phyloP scores from a whole-genome alignment of 2,329 filamentous ascomycete species.

The Alternaria sp. region DNA sequence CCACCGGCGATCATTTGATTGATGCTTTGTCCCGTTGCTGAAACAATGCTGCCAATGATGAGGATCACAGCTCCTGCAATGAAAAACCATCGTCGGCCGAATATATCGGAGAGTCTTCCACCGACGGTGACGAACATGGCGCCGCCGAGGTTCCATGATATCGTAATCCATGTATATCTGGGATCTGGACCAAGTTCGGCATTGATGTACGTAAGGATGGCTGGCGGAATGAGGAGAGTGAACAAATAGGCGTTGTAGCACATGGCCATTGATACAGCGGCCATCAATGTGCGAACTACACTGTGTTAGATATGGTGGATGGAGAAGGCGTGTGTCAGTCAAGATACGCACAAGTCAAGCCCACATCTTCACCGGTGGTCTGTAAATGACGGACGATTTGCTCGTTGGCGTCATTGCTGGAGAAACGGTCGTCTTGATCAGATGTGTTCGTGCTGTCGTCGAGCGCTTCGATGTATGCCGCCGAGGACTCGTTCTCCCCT shows the following conservation, averaged over 20 bases:
- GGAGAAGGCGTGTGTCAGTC: neutral
- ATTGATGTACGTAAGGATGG: constrained; percentile 45
- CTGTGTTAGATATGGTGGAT: neutral
- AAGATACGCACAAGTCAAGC: constrained; percentile 31
- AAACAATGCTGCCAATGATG: constrained; percentile 51
- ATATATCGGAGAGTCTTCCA: constrained; percentile 53
- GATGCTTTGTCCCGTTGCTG: constrained; percentile 52
- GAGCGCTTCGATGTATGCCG: constrained; percentile 31
- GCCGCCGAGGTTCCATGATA: constrained; percentile 45
- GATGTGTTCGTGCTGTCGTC: constrained; percentile 18
- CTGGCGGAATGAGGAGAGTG: constrained; percentile 45
- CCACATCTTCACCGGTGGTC: constrained; percentile 43
- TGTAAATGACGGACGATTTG: constrained; percentile 41
- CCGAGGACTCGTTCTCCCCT: constrained; percentile 23
- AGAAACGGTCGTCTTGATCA: constrained; percentile 12
- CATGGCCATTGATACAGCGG: constrained; percentile 38
- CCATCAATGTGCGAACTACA: constrained; percentile 33
- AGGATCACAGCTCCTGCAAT: constrained; percentile 46
- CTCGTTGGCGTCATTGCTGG: constrained; percentile 31
- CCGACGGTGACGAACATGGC: constrained; percentile 46
- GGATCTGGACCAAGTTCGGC: constrained; percentile 45
- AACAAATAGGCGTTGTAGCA: constrained; percentile 48
- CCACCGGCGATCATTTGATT: constrained; percentile 54
- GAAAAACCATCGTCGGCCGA: constrained; percentile 49
- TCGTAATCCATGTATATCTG: constrained; percentile 45